Evolutionary conservation across 108 stramenopile genomes (phyloP).

Genomic region (Conticribra weissflogii): DNA sequence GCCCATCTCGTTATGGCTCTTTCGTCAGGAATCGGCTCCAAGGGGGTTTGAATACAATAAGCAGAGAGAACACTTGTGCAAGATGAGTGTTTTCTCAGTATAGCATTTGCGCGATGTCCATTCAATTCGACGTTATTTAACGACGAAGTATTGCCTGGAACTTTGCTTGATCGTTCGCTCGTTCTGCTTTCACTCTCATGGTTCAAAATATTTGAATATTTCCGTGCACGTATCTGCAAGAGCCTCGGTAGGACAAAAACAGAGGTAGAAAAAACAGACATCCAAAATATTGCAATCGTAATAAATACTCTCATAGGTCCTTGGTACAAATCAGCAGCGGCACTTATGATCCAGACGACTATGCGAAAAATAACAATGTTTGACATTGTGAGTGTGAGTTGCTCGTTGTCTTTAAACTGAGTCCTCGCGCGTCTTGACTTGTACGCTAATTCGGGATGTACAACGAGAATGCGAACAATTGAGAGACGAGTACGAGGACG

Average conservation of each 20-base stretch:
- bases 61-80: too few species aligned
- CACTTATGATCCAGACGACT: background rate
- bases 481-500: background rate
- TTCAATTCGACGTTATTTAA: too few species aligned
- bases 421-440: conserved; percentile 43
- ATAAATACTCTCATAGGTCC: conserved; percentile 1
- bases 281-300: background rate
- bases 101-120: too few species aligned
- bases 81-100: too few species aligned
- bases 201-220: too few species aligned
- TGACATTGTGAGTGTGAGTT: conserved; percentile 51
- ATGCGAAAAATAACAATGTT: background rate
- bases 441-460: conserved; percentile 14
- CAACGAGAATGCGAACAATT: background rate
- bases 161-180: too few species aligned
- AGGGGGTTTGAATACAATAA: too few species aligned
- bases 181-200: too few species aligned
- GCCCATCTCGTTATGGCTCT: too few species aligned
- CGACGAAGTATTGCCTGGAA: too few species aligned
- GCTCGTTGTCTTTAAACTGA: conserved; percentile 47
- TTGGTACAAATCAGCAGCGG: background rate
- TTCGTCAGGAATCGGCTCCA: too few species aligned
- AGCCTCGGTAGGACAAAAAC: conserved; percentile 7
- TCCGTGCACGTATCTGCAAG: background rate
- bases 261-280: background rate